Conservation (phyloP, 129 eudicot genomes). For the Ambrosia trifida region DNA sequence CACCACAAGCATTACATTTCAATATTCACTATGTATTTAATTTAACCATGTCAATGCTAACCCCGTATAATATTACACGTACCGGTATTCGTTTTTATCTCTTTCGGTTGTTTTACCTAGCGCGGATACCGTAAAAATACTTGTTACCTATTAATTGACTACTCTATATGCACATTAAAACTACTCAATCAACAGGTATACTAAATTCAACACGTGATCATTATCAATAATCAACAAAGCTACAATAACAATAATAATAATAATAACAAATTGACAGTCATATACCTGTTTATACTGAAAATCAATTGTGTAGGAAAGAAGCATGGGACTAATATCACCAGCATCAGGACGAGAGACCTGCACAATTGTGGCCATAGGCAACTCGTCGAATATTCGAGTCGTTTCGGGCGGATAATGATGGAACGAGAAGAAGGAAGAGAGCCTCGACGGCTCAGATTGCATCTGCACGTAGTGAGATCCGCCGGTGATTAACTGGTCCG, state of each 20-base stretch:
- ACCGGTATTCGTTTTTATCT: too few relatives aligned
- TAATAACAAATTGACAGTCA: too few relatives aligned
- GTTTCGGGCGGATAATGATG: slow-evolving; percentile 52
- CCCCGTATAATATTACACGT: too few relatives aligned
- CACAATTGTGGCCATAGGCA: slow-evolving; percentile 75
- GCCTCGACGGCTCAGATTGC: slow-evolving; percentile 72
- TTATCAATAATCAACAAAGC: background rate
- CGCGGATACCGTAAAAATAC: too few relatives aligned
- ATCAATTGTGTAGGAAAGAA: slow-evolving; percentile 71
- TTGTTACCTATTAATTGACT: too few relatives aligned
- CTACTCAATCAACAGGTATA: slow-evolving; percentile 15
- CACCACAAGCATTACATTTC: too few relatives aligned
- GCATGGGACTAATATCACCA: slow-evolving; percentile 85
- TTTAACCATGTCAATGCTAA: too few relatives aligned
- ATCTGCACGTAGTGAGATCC: slow-evolving; percentile 71
- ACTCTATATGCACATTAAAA: background rate
- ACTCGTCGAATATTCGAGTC: slow-evolving; percentile 85
- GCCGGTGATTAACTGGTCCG: slow-evolving; percentile 63
- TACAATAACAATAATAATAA: background rate
- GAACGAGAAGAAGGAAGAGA: slow-evolving; percentile 58
- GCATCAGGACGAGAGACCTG: slow-evolving; percentile 94
- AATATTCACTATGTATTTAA: too few relatives aligned
- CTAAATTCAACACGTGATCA: slow-evolving; percentile 13
- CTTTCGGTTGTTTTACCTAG: too few relatives aligned
- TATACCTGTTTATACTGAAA: slow-evolving; percentile 81